Evolutionary conservation across 2,329 filamentous ascomycete species (phyloP).

Genomic region (Botrytis sinoallii): DNA sequence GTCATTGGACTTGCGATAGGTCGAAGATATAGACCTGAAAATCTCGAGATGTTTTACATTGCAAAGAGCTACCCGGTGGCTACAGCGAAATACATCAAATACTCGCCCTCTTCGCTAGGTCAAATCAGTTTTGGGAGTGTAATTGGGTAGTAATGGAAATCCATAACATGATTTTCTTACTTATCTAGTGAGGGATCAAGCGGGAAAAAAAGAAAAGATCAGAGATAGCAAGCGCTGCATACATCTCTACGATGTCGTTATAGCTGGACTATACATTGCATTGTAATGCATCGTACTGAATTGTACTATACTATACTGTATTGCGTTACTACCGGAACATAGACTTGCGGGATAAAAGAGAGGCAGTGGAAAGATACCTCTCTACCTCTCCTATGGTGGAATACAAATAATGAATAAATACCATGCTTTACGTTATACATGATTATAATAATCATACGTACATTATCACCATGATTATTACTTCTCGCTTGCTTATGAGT

Average conservation of each 20-base stretch:
- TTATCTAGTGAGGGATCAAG: not conserved
- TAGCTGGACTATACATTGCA: not conserved
- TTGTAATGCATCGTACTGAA: not conserved
- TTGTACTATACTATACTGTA: not conserved
- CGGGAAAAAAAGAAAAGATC: not conserved
- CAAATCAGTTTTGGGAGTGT: not conserved
- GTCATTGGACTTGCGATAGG: not conserved
- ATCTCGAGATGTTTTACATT: not conserved
- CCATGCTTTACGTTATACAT: not conserved
- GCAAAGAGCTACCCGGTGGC: not conserved
- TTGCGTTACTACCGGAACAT: not conserved
- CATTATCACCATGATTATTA: not conserved
- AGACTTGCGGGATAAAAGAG: not conserved
- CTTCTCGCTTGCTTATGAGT: not conserved
- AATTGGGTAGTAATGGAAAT: not conserved
- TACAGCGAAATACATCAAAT: not conserved
- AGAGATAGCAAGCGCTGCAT: conserved; percentile 17
- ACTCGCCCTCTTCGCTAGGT: fast-evolving
- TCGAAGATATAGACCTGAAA: not conserved
- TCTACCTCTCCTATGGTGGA: not conserved
- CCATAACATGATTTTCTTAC: not conserved
- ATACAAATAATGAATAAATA: not conserved
- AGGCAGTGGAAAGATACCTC: not conserved
- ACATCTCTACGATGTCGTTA: not conserved
- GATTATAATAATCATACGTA: not conserved